Evolutionary conservation across 352 stramenopile species (phyloP).

Genomic region (Pythium guiyangense): DNA sequence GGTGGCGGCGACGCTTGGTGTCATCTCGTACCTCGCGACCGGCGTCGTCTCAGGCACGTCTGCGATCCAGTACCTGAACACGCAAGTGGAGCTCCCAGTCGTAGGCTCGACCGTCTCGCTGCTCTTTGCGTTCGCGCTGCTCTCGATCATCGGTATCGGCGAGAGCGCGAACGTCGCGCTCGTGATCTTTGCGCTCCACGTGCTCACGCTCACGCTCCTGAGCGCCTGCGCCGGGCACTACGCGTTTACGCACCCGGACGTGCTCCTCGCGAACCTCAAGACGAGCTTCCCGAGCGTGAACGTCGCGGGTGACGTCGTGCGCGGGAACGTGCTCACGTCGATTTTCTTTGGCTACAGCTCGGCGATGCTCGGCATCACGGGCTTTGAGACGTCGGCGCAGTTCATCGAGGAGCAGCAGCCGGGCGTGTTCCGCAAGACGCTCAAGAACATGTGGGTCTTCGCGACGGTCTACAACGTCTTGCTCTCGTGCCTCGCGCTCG

Average conservation of each 20-base stretch:
- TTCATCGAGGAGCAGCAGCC: conserved; percentile 84
- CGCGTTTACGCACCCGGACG: conserved; percentile 38
- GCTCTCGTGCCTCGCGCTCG: conserved; percentile 57
- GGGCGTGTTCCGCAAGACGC: conserved; percentile 72
- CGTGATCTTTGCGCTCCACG: conserved; percentile 76
- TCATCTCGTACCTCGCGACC: conserved; percentile 89
- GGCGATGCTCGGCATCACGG: conserved; percentile 85
- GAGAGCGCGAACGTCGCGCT: conserved; percentile 78
- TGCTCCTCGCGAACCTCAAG: conserved; percentile 66
- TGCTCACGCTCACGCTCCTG: conserved; percentile 58
- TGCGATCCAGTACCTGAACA: conserved; percentile 76
- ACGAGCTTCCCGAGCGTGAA: conserved; percentile 48
- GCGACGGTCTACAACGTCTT: conserved; percentile 84
- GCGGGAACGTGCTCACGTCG: conserved; percentile 35
- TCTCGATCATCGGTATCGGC: conserved; percentile 65
- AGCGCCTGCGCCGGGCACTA: conserved; percentile 50
- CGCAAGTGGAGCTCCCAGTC: conserved; percentile 43
- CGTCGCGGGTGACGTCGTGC: conserved; percentile 35
- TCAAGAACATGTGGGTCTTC: conserved; percentile 73
- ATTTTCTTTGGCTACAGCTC: conserved; percentile 73
- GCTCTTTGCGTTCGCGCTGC: conserved; percentile 72
- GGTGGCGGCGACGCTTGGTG: conserved; percentile 67
- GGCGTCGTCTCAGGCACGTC: conserved; percentile 62
- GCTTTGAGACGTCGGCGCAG: conserved; percentile 85
- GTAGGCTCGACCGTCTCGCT: conserved; percentile 35